Conservation (phyloP, 2,329 filamentous ascomycete species). For the Trichoderma citrinoviride region DNA sequence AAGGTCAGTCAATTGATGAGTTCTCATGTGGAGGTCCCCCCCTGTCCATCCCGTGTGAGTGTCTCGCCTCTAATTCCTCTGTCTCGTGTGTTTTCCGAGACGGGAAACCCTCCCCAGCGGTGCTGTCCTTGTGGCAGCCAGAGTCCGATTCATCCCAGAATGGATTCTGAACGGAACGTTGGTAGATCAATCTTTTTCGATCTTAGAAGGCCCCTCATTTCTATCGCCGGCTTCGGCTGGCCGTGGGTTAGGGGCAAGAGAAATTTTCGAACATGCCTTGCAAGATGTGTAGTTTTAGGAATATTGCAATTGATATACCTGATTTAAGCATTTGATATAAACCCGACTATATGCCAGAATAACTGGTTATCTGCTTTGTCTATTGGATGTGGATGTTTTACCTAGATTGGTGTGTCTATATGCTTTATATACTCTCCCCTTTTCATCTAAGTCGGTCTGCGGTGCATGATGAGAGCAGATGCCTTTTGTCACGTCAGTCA, state of each 20-base stretch:
- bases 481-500: slow-evolving; percentile 27
- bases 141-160: slow-evolving; percentile 66
- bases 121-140: slow-evolving; percentile 72
- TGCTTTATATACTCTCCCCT: not conserved
- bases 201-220: slow-evolving; percentile 40
- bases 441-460: slow-evolving; percentile 25
- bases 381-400: not conserved
- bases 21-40: slow-evolving; percentile 1
- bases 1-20: slow-evolving; percentile 28
- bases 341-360: not conserved
- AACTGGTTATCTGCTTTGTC: not conserved
- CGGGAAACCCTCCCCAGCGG: slow-evolving; percentile 53
- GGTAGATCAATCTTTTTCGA: slow-evolving; percentile 54
- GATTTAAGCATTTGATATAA: not conserved
- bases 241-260: slow-evolving; percentile 42
- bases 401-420: not conserved
- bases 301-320: not conserved
- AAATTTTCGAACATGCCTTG: slow-evolving; percentile 41
- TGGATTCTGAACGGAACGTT: slow-evolving; percentile 80
- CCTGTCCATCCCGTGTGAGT: not conserved
- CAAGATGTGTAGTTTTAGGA: not conserved
- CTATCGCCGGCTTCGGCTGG: slow-evolving; percentile 30
- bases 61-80: not conserved
- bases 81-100: not conserved
- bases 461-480: slow-evolving; percentile 35